Conservation (phyloP, 768 basidiomycete species). For the Tulasnella sp. region DNA sequence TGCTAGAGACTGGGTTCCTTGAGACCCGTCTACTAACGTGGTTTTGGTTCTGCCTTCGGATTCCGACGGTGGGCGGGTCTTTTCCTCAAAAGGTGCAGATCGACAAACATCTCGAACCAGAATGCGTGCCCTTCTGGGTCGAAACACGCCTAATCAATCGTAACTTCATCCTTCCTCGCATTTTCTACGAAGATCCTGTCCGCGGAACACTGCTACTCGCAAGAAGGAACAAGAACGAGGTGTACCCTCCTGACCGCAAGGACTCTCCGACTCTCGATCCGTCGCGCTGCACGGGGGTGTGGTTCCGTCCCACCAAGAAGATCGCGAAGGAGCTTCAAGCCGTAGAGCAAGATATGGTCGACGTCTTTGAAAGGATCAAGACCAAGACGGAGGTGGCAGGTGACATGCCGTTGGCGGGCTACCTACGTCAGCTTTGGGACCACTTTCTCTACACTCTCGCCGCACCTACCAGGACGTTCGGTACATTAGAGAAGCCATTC, state of each 20-base stretch:
- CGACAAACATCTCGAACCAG: too few relatives aligned
- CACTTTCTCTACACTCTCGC: neutral
- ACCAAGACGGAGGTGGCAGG: neutral
- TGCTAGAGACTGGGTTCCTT: too few relatives aligned
- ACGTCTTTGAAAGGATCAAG: neutral
- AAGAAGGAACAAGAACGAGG: neutral
- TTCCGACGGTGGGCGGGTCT: too few relatives aligned
- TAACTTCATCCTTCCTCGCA: neutral
- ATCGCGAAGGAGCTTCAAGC: neutral
- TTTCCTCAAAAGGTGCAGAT: too few relatives aligned
- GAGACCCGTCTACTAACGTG: too few relatives aligned
- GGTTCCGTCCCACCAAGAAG: neutral
- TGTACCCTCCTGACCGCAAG: neutral
- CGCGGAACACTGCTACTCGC: neutral
- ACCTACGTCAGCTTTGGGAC: slow-evolving; percentile 2
- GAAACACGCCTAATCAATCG: neutral
- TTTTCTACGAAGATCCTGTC: neutral
- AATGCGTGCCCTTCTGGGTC: neutral
- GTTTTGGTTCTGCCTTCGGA: too few relatives aligned
- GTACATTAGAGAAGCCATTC: neutral
- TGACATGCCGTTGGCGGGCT: neutral
- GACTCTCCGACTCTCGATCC: neutral
- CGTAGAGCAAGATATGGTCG: neutral
- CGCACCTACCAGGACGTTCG: neutral
- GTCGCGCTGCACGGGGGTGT: neutral